A percentile compares a stretch with the other conserved stretches of the same genome.
Conservation (phyloP, 2,329 filamentous ascomycete species). For the Exophiala sp. region DNA sequence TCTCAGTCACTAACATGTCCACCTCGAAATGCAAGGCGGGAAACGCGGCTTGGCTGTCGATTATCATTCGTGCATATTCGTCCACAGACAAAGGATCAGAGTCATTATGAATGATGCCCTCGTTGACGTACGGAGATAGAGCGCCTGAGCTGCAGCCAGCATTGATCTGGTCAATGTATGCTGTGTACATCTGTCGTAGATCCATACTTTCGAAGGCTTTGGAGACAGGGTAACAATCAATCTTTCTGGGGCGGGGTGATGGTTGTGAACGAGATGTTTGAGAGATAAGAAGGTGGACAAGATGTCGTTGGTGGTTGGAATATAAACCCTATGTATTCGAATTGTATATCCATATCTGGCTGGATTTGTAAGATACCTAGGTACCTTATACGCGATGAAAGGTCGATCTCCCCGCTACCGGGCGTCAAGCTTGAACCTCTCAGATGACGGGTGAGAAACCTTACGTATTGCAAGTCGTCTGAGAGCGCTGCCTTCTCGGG, state of each 20-base stretch:
- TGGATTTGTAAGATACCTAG: no score
- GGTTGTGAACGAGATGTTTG: no score
- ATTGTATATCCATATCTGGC: no score
- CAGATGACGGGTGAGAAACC: no score
- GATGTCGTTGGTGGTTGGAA: no score
- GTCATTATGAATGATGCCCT: constrained; percentile 15
- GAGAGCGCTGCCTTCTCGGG: no score
- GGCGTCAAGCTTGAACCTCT: no score
- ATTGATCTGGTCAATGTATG: constrained; percentile 2
- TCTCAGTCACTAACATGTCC: constrained; percentile 16
- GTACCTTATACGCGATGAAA: no score
- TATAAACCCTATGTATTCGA: no score
- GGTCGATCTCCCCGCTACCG: no score
- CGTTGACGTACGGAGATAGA: constrained; percentile 6
- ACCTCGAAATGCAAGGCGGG: constrained; percentile 13
- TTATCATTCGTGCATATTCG: constrained; percentile 13
- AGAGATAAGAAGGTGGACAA: no score
- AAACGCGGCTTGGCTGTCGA: constrained; percentile 11
- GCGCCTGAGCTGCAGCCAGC: background rate
- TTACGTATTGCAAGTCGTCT: no score
- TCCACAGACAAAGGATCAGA: constrained; percentile 11
- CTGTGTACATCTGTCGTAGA: background rate
- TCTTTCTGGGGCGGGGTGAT: background rate
- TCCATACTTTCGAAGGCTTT: background rate
- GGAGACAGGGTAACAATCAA: background rate